phyloP scores from a whole-genome alignment of 352 stramenopile species.

The Phytophthora rubi region DNA sequence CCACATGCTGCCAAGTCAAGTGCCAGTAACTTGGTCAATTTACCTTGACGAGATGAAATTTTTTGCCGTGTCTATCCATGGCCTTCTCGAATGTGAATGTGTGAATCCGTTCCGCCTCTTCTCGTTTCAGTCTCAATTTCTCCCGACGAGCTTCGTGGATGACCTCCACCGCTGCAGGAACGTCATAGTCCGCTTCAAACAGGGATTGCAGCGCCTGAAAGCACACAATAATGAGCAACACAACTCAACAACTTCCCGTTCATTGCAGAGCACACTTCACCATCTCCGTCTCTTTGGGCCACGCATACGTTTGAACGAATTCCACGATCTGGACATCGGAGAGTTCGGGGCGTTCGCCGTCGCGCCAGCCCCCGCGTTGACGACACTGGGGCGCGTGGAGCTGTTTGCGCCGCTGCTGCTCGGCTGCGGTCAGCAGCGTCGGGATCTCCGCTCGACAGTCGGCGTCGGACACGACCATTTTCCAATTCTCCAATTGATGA shows the following conservation, averaged over 20 bases:
- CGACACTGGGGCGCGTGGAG: conserved; percentile 24
- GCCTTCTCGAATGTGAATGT: conserved; percentile 51
- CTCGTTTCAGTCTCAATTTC: conserved; percentile 34
- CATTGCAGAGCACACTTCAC: conserved; percentile 35
- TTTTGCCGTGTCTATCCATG: conserved; percentile 61
- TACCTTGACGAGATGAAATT: conserved; percentile 72
- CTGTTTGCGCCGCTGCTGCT: conserved; percentile 20
- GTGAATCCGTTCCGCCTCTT: conserved; percentile 42
- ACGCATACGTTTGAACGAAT: conserved; percentile 59
- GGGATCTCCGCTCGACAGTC: conserved; percentile 58
- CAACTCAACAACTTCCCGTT: conserved; percentile 10
- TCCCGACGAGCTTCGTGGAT: conserved; percentile 48
- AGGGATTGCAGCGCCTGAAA: conserved; percentile 62
- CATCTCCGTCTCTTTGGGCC: conserved; percentile 59
- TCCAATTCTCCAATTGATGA: conserved; percentile 13
- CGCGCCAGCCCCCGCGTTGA: conserved; percentile 52
- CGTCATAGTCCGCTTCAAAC: conserved; percentile 54
- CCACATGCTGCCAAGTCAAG: background rate
- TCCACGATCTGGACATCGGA: conserved; percentile 43
- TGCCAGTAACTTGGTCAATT: conserved; percentile 5
- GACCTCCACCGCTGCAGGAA: conserved; percentile 43
- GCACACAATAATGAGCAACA: background rate
- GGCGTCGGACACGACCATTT: conserved; percentile 21
- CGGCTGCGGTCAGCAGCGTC: conserved; percentile 34
- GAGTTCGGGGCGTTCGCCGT: conserved; percentile 30